Conservation (phyloP, 1,284 basidiomycete genomes). For the Lignosus rhinocerotis region DNA sequence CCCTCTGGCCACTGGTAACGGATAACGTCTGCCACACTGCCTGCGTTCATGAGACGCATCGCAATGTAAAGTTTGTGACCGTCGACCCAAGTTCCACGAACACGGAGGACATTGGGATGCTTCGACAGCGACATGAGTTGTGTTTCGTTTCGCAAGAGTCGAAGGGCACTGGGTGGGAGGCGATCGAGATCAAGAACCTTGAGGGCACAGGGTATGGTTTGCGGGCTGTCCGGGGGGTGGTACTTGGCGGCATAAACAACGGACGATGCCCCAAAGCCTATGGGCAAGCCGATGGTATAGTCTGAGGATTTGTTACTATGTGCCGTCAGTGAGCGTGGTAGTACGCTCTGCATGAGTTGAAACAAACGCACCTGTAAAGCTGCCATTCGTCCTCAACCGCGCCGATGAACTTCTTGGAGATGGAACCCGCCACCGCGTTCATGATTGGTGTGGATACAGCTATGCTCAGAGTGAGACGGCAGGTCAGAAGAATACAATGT, state of each 20-base stretch:
- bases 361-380: constrained; percentile 64
- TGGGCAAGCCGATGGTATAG: constrained; percentile 72
- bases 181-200: constrained; percentile 88
- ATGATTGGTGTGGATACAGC: constrained; percentile 2
- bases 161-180: constrained; percentile 65
- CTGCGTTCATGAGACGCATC: constrained; percentile 86
- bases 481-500: background rate
- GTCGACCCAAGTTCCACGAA: constrained; percentile 85
- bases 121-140: constrained; percentile 93
- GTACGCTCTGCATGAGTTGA: constrained; percentile 3
- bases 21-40: constrained; percentile 87
- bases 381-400: constrained; percentile 87
- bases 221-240: constrained; percentile 33
- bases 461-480: background rate
- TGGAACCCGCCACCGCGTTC: constrained; percentile 25
- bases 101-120: constrained; percentile 88
- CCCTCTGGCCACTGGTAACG: constrained; percentile 82
- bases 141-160: constrained; percentile 79
- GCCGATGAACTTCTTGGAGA: constrained; percentile 51
- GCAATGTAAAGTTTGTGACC: constrained; percentile 86
- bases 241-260: constrained; percentile 81
- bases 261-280: constrained; percentile 87
- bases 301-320: constrained; percentile 70
- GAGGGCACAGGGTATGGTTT: constrained; percentile 69
- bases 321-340: background rate